Conservation (phyloP, 768 basidiomycete genomes). For the Erythrobasidium yunnanense region DNA sequence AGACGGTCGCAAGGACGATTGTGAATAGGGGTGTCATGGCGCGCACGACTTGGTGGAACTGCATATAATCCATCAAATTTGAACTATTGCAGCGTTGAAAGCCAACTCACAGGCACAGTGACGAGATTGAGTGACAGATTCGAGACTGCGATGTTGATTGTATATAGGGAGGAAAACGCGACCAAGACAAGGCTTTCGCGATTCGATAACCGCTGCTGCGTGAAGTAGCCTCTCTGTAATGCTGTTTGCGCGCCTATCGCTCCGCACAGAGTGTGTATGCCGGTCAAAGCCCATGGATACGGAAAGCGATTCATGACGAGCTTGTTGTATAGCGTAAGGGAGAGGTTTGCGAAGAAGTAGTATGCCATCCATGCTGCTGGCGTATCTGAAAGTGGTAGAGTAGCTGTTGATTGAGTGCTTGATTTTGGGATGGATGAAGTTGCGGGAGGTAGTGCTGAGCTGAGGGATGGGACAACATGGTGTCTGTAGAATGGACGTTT, state of each 20-base stretch:
- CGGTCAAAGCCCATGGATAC: conserved; percentile 90
- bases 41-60: conserved; percentile 97
- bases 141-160: conserved; percentile 87
- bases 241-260: conserved; percentile 65
- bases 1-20: conserved; percentile 59
- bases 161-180: conserved; percentile 79
- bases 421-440: background rate
- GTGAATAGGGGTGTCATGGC: conserved; percentile 88
- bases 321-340: conserved; percentile 91
- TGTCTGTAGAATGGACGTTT: background rate
- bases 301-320: conserved; percentile 80
- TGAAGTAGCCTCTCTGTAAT: conserved; percentile 51
- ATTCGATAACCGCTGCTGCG: conserved; percentile 49
- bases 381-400: conserved; percentile 19
- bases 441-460: background rate
- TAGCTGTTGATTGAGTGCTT: background rate
- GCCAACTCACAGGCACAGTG: conserved; percentile 37
- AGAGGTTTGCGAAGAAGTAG: conserved; percentile 84
- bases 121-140: conserved; percentile 53
- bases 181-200: conserved; percentile 55
- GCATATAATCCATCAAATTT: background rate
- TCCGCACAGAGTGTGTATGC: conserved; percentile 57
- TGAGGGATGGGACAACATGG: background rate
- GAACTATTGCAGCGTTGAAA: too few species aligned
- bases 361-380: conserved; percentile 54